Base-by-base conservation (phyloP, 805 yeast genomes). In the Lipomyces japonicus region DNA sequence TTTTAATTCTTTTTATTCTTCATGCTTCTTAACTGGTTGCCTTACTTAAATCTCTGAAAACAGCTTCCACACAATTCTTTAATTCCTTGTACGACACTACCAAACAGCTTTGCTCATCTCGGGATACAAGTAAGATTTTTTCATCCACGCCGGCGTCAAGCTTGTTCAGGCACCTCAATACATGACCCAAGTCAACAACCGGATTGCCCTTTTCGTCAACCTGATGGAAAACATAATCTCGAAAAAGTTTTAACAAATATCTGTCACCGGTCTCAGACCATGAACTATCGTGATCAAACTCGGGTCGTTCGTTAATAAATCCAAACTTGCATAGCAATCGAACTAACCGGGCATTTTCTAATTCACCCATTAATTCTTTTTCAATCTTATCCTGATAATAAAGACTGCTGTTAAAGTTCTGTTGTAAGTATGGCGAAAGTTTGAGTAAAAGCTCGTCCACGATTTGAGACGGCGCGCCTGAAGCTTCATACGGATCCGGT, bases 101-200 rank as follows among this genome's bases (percentile, higher is more conserved):
- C 53, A 93, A 71, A 65, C 97, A 89, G 39, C 80, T 83, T 71
- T 81, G 82, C 64, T 88, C 95, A 65, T 90, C 96, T 9, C 84
- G 78, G 30, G 93, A 82, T 0, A 88, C 87, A 45, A 93, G 74
- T 65, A 90, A 71, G 14, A 93, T 68, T 58, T 79, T 81, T 68
- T 93, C 98, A 44, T 86, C 89, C 30, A 84, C 76, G 1, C 97
- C 97, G 4, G 91, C 95, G 64, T 93, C 98, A 57, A 93, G 72
- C 68, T 91, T 93, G 69, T 91, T 91, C 62, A 93, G 71, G 61
- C 84, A 79, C 43, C 79, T 73, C 53, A 93, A 70, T 4, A 89
- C 90, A 65, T 88, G 88, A 0, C 89, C 82, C 60, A 93, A 72
- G 67, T 93, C 96, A 50, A 88, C 70, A 1, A 81, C 78, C 2